Percentiles rank a stretch among this genome's conserved stretches.
Evolutionary conservation across 2,329 filamentous ascomycete genomes (phyloP).

Genomic region (Exutisphaerella laricina): DNA sequence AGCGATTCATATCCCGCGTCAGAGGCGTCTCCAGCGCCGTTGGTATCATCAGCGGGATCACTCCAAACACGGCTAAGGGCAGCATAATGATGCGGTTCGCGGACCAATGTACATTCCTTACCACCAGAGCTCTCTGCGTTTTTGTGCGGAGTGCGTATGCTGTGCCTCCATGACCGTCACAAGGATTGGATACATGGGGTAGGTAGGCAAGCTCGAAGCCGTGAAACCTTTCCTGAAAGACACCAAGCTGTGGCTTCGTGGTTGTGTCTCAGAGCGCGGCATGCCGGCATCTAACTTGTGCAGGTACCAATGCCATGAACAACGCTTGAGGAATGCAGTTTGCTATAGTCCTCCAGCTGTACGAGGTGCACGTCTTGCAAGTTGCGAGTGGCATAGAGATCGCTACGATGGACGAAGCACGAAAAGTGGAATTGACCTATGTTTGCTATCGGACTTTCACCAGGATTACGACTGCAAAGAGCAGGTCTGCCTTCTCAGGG

Average conservation of each 20-base stretch:
- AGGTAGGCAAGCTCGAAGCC: neutral
- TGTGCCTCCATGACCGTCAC: neutral
- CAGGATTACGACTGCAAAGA: neutral
- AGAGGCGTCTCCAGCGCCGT: neutral
- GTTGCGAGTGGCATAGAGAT: no score
- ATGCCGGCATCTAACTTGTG: neutral
- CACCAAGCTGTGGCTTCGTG: neutral
- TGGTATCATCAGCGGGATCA: neutral
- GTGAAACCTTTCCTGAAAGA: neutral
- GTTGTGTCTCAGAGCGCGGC: slow-evolving; percentile 1
- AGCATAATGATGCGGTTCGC: neutral
- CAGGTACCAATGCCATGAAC: neutral
- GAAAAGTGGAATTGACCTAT: neutral
- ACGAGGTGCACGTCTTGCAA: neutral
- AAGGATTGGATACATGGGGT: slow-evolving; percentile 5
- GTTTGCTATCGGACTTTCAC: slow-evolving; percentile 1
- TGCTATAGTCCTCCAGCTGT: no score
- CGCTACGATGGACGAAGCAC: neutral
- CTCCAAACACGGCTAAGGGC: neutral
- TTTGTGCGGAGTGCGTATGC: slow-evolving; percentile 7
- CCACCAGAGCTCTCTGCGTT: neutral
- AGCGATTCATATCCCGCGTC: neutral
- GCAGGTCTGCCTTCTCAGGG: neutral
- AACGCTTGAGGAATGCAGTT: no score
- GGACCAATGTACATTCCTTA: neutral